phyloP scores from a whole-genome alignment of 768 basidiomycete species.

The Gymnopilus dilepis region DNA sequence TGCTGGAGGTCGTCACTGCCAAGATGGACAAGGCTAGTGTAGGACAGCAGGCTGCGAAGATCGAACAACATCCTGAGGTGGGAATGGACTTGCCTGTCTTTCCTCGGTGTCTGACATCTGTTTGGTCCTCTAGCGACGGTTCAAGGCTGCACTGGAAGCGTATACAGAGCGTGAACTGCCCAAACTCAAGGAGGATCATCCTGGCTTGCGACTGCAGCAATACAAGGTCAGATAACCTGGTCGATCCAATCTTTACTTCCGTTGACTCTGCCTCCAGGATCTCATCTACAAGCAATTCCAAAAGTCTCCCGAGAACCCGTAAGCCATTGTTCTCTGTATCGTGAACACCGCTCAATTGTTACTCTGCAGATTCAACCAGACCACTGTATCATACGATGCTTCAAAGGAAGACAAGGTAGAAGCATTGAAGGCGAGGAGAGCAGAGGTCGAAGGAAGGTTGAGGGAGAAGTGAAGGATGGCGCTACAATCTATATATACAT shows the following conservation, averaged over 20 bases:
- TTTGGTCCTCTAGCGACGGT: conserved; percentile 68
- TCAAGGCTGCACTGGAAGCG: conserved; percentile 92
- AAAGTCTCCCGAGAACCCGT: conserved; percentile 96
- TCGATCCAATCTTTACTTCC: conserved; percentile 3
- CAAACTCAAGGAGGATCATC: conserved; percentile 80
- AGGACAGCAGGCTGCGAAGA: conserved; percentile 82
- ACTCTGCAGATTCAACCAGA: conserved; percentile 78
- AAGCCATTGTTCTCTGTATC: conserved; percentile 33
- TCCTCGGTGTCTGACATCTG: conserved; percentile 2
- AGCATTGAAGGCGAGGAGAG: conserved; percentile 71
- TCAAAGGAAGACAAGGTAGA: conserved; percentile 85
- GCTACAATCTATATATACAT: background rate
- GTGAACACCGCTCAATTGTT: conserved; percentile 1
- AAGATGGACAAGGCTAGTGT: conserved; percentile 94
- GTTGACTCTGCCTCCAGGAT: conserved; percentile 52
- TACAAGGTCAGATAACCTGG: conserved; percentile 68
- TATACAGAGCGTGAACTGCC: conserved; percentile 90
- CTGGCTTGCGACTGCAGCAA: conserved; percentile 89
- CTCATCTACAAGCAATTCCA: conserved; percentile 94
- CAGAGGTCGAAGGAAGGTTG: conserved; percentile 69
- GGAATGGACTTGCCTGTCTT: conserved; percentile 25
- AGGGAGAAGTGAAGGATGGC: conserved; percentile 43
- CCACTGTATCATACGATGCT: conserved; percentile 79
- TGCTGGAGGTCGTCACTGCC: conserved; percentile 86
- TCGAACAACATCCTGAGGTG: conserved; percentile 94